phyloP scores from a whole-genome alignment of 169 alveolate genomes.

The Plasmodium gonderi region DNA sequence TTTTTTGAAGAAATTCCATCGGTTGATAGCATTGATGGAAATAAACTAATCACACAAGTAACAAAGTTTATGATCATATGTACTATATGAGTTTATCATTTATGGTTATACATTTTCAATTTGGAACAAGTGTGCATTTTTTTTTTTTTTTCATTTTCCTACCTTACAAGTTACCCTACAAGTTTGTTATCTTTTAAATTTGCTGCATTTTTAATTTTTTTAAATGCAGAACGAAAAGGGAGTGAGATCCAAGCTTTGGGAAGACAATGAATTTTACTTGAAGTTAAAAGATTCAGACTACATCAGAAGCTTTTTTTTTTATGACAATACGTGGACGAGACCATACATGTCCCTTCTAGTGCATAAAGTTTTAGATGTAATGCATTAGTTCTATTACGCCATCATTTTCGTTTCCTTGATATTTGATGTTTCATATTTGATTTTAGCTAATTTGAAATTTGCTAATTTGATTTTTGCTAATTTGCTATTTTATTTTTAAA shows the following conservation, averaged over 20 bases:
- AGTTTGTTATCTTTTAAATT: neutral
- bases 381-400: too few species aligned
- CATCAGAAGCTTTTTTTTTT: conserved; percentile 67
- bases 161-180: neutral
- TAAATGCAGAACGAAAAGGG: conserved; percentile 39
- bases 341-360: conserved; percentile 69
- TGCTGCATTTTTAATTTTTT: neutral
- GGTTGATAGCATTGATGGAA: conserved; percentile 61
- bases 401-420: too few species aligned
- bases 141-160: neutral
- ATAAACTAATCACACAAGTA: conserved; percentile 48
- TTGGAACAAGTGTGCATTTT: neutral
- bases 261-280: conserved; percentile 60
- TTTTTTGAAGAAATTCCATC: conserved; percentile 71
- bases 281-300: conserved; percentile 50
- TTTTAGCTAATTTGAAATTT: too few species aligned
- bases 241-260: conserved; percentile 68
- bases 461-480: too few species aligned
- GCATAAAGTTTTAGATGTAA: conserved; percentile 69
- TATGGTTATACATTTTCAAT: neutral
- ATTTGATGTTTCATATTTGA: too few species aligned
- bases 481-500: too few species aligned
- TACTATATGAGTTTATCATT: neutral
- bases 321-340: conserved; percentile 68
- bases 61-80: neutral